Evolutionary conservation across 2,329 filamentous ascomycete species (phyloP), one percentile per base, ranked within the genome.

Genomic region (Cordyceps cateniannulata): DNA sequence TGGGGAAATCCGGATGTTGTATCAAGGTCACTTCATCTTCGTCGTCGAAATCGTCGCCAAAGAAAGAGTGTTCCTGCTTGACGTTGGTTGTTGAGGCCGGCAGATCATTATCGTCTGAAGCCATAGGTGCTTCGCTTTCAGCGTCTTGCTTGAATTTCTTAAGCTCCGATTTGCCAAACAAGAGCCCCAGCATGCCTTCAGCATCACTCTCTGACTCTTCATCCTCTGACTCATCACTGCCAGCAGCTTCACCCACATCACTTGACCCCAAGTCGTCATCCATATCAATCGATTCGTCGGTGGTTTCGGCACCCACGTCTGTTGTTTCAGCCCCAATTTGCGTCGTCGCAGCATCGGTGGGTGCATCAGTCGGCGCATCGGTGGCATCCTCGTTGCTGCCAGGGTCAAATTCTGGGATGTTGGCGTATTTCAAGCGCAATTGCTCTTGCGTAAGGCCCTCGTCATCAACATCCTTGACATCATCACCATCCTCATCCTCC

Each of bases 391-490:
- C 70, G 9, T 54, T 40, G 49, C 40, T 54, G 12, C 22, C 42
- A 10, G 49, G 22, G 20, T 60, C 58, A 4, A 82, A 63, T 20
- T 78, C 78, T 0, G 86, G 85, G 7, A 90, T 75, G 58, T 86
- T 80, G 9, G 85, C 84, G 64, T 91, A 91, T 70, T 91, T 91
- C 44, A 80, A 79, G 27, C 79, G 82, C 16, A 91, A 71, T 68
- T 91, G 85, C 61, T 90, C 88, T 63, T 87, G 83, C 0, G 87
- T 89, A 3, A 91, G 77, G 12, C 80, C 79, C 62, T 88, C 87
- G 62, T 89, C 86, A 9, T 81, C 84, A 14, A 75, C 69, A 8
- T 78, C 78, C 22, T 78, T 76, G 16, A 68, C 76, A 22, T 85
- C 85, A 50, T 88, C 56, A 14, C 44, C 61, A 5, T 52, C 58